These are phyloP conservation scores for Trichoderma brevicompactum DNA, from an alignment of 2,329 filamentous ascomycete genomes.

Conservation along the genomic window DNA sequence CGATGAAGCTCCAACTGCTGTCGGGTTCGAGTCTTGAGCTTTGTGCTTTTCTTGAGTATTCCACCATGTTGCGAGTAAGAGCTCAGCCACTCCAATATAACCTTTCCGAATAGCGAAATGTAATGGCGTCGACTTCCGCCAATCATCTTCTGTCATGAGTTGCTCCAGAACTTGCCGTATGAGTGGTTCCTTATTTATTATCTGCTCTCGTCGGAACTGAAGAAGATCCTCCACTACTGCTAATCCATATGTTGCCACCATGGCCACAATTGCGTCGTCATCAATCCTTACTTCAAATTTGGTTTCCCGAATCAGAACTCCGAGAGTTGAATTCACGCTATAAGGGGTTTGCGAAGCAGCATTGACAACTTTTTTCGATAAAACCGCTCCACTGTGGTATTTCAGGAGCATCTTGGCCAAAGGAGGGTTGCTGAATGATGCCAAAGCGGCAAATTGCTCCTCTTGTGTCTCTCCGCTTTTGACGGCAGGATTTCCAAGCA, in stretches of 20 bases:
- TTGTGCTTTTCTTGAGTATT: too few species aligned
- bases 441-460: not conserved
- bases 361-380: not conserved
- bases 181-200: not conserved
- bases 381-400: not conserved
- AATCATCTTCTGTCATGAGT: not conserved
- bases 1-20: too few species aligned
- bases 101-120: too few species aligned
- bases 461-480: not conserved
- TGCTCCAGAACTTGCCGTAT: not conserved
- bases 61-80: too few species aligned
- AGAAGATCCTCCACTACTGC: not conserved
- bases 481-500: not conserved
- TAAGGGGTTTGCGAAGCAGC: not conserved
- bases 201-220: not conserved
- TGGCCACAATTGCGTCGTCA: not conserved
- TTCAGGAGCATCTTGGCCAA: not conserved
- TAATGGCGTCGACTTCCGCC: not conserved
- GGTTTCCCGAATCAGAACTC: not conserved
- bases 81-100: too few species aligned
- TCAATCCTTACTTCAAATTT: not conserved
- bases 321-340: not conserved
- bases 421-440: not conserved
- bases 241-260: not conserved
- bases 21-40: too few species aligned